These are phyloP conservation scores for Stephania cephalantha DNA, from an alignment of 164 flowering plant genomes.

Conservation along the genomic window DNA sequence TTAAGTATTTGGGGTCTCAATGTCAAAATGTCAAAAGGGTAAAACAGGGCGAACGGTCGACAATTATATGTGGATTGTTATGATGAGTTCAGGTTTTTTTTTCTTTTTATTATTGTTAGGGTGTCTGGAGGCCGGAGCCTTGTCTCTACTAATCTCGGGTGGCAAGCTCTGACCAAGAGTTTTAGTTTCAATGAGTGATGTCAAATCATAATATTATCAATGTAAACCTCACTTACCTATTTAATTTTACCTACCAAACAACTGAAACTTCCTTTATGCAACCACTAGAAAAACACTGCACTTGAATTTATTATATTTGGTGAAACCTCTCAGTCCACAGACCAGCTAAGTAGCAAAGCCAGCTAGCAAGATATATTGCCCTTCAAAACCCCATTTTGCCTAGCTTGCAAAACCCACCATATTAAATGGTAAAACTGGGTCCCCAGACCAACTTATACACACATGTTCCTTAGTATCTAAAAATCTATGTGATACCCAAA, in stretches of 20 bases:
- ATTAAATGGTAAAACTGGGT: background rate
- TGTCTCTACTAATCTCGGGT: too few relatives aligned
- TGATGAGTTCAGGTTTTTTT: too few relatives aligned
- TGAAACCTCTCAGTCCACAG: background rate
- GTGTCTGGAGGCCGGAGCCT: too few relatives aligned
- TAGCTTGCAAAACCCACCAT: conserved; percentile 1
- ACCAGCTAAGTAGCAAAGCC: background rate
- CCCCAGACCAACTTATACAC: background rate
- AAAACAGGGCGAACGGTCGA: too few relatives aligned
- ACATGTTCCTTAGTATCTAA: background rate
- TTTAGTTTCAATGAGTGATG: too few relatives aligned
- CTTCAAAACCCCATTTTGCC: background rate
- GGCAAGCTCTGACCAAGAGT: too few relatives aligned
- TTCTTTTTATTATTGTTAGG: too few relatives aligned
- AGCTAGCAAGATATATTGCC: background rate
- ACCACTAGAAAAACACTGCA: background rate
- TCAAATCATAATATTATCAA: too few relatives aligned
- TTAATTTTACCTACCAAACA: background rate
- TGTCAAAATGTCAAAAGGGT: too few relatives aligned
- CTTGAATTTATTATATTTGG: background rate
- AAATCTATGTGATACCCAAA: background rate
- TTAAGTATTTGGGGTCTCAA: too few relatives aligned
- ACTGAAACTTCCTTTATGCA: background rate
- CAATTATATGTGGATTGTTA: too few relatives aligned
- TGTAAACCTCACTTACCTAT: too few relatives aligned